These are phyloP conservation scores for Agaricales sp. DNA, from an alignment of 1,284 basidiomycete genomes.

Conservation along the genomic window DNA sequence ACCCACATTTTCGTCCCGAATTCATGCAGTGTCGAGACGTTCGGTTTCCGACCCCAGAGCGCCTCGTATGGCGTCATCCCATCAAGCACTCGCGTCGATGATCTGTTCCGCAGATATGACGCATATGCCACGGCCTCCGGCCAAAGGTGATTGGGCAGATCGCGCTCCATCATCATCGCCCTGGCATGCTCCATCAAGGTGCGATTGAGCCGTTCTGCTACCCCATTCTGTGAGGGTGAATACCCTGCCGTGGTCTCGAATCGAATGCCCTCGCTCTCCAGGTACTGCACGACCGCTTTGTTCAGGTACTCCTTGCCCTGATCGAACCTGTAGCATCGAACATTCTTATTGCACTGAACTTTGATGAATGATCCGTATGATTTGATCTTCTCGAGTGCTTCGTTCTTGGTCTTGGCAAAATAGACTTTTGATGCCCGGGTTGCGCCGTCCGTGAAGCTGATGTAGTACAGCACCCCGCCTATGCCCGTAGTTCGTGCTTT, in stretches of 20 bases:
- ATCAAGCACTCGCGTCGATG: constrained; percentile 1
- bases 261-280: constrained; percentile 10
- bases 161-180: constrained; percentile 3
- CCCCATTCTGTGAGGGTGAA: constrained; percentile 16
- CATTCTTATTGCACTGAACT: constrained; percentile 8
- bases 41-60: background rate
- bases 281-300: constrained; percentile 7
- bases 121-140: constrained; percentile 3
- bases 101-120: constrained; percentile 2
- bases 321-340: constrained; percentile 12
- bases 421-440: constrained; percentile 9
- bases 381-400: constrained; percentile 13
- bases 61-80: constrained; percentile 1
- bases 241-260: constrained; percentile 11
- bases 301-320: constrained; percentile 14
- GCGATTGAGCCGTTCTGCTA: constrained; percentile 14
- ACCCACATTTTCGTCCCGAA: background rate
- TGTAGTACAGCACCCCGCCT: constrained; percentile 13
- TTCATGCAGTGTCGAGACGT: background rate
- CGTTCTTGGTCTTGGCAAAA: constrained; percentile 16
- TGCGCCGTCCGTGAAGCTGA: constrained; percentile 18
- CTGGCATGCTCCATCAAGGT: constrained; percentile 14
- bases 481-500: constrained; percentile 13
- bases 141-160: constrained; percentile 5
- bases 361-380: constrained; percentile 15